phyloP scores from a whole-genome alignment of 2,329 filamentous ascomycete species.

The Teratosphaeria destructans region DNA sequence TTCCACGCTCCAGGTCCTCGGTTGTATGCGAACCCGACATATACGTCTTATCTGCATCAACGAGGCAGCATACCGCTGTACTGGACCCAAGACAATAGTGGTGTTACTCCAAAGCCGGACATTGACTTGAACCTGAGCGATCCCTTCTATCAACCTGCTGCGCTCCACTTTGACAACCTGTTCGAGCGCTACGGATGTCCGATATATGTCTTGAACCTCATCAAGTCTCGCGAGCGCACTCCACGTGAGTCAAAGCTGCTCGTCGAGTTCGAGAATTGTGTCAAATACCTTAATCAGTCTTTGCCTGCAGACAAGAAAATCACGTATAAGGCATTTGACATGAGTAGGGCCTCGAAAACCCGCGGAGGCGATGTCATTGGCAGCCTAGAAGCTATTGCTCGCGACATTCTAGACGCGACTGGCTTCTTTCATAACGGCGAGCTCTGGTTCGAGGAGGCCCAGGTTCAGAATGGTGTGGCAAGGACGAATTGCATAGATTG shows the following conservation, averaged over 20 bases:
- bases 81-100: constrained; percentile 94
- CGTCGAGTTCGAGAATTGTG: constrained; percentile 74
- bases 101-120: constrained; percentile 89
- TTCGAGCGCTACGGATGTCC: constrained; percentile 90
- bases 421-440: constrained; percentile 94
- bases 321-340: constrained; percentile 92
- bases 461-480: constrained; percentile 81
- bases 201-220: constrained; percentile 81
- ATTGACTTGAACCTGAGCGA: constrained; percentile 94
- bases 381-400: constrained; percentile 79
- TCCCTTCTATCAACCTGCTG: constrained; percentile 88
- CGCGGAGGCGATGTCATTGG: constrained; percentile 90
- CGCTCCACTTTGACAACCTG: constrained; percentile 87
- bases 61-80: constrained; percentile 92
- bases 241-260: constrained; percentile 87
- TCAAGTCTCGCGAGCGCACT: constrained; percentile 74
- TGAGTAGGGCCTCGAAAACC: constrained; percentile 87
- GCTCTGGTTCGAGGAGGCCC: constrained; percentile 51
- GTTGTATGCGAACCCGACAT: constrained; percentile 78
- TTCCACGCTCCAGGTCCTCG: constrained; percentile 84
- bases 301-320: constrained; percentile 76
- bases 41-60: constrained; percentile 94
- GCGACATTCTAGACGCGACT: constrained; percentile 73
- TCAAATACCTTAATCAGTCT: constrained; percentile 90
- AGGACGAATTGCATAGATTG: constrained; percentile 98